A percentile compares a stretch with the other conserved stretches of the same genome.
Evolutionary conservation across 805 yeast species (phyloP).

Genomic region (Cyberlindnera meyerae): DNA sequence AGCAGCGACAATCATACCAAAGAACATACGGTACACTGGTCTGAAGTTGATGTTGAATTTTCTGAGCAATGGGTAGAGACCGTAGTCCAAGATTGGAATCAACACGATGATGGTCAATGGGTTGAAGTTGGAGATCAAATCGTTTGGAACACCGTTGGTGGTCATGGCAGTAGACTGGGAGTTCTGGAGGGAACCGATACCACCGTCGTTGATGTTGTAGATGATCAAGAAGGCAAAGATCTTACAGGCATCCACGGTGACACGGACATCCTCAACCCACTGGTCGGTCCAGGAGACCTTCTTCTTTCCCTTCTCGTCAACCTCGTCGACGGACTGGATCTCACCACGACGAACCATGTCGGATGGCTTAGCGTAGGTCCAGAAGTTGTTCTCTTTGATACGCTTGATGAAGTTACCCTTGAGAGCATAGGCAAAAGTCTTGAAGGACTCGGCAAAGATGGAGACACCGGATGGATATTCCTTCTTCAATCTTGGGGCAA

Average conservation of each 20-base stretch:
- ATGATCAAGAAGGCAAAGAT: slow-evolving; percentile 68
- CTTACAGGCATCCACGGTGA: slow-evolving; percentile 66
- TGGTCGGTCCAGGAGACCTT: slow-evolving; percentile 52
- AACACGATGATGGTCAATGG: slow-evolving; percentile 73
- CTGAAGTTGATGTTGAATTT: slow-evolving; percentile 46
- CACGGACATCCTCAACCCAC: slow-evolving; percentile 68
- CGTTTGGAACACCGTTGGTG: slow-evolving; percentile 75
- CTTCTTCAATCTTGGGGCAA: slow-evolving; percentile 26
- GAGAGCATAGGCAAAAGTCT: slow-evolving; percentile 36
- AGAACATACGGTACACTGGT: slow-evolving; percentile 67
- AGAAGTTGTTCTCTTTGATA: slow-evolving; percentile 35
- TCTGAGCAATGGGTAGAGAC: slow-evolving; percentile 52
- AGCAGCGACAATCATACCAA: slow-evolving; percentile 65
- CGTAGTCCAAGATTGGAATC: slow-evolving; percentile 64
- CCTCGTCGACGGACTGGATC: slow-evolving; percentile 10
- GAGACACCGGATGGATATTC: slow-evolving; percentile 32
- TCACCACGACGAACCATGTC: slow-evolving; percentile 40
- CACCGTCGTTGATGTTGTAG: slow-evolving; percentile 70
- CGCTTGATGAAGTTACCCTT: slow-evolving; percentile 42
- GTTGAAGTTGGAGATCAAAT: slow-evolving; percentile 69
- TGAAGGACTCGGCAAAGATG: slow-evolving; percentile 38
- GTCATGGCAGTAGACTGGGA: slow-evolving; percentile 69
- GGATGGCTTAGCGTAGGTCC: slow-evolving; percentile 59
- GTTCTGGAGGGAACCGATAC: slow-evolving; percentile 40
- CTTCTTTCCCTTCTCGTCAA: slow-evolving; percentile 22